phyloP scores from a whole-genome alignment of 2,329 filamentous ascomycete species.

The Alternaria metachromatica region DNA sequence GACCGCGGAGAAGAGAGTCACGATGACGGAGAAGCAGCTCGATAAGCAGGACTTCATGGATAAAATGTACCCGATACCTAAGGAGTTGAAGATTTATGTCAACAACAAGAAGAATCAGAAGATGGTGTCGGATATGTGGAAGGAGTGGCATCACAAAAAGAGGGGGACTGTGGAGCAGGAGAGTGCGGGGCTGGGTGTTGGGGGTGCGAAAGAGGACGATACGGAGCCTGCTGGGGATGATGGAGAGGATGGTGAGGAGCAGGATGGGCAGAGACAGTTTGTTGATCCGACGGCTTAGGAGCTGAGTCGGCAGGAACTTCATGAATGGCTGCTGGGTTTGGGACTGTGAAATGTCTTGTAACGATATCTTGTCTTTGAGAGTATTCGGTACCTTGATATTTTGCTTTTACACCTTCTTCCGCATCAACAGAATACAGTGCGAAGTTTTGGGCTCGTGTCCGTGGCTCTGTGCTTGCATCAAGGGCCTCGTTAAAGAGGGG shows the following conservation, averaged over 20 bases:
- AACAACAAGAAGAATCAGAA: neutral
- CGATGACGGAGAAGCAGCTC: conserved; percentile 21
- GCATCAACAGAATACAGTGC: neutral
- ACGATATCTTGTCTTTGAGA: neutral
- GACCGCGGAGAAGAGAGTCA: neutral
- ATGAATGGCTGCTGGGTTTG: neutral
- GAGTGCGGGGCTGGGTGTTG: neutral
- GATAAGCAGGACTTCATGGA: conserved; percentile 12
- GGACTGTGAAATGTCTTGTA: neutral
- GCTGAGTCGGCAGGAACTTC: neutral
- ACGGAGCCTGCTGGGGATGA: neutral
- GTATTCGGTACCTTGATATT: neutral
- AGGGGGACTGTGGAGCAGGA: neutral
- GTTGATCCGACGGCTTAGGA: neutral
- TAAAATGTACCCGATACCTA: conserved; percentile 17
- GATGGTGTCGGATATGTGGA: conserved; percentile 22
- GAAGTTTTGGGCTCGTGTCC: neutral
- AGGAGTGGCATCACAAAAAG: conserved; percentile 29
- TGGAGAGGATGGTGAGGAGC: neutral
- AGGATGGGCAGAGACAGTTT: neutral
- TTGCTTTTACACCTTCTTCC: neutral
- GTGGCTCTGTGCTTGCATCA: neutral
- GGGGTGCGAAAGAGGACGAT: neutral
- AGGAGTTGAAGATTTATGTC: conserved; percentile 13
- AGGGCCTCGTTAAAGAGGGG: neutral